A percentile compares a stretch with the other conserved stretches of the same genome.
Evolutionary conservation across 1,284 basidiomycete genomes (phyloP).

Genomic region (Microbotryomycetes sp.): DNA sequence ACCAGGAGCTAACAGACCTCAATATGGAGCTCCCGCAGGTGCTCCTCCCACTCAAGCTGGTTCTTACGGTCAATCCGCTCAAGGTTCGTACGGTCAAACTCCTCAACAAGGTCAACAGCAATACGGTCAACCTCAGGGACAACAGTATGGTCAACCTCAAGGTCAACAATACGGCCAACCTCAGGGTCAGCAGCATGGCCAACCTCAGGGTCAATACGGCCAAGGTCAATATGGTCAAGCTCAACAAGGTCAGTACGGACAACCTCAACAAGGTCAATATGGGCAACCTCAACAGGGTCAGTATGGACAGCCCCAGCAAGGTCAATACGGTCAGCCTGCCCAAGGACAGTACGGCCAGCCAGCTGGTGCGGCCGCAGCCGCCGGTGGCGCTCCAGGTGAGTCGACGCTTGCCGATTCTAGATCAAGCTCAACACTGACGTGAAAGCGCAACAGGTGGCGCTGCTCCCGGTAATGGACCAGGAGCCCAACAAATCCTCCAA

Average conservation of each 20-base stretch:
- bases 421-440: not conserved
- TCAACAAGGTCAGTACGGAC: not conserved
- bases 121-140: slow-evolving; percentile 2
- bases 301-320: slow-evolving; percentile 5
- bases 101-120: slow-evolving; percentile 20
- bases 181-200: not conserved
- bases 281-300: slow-evolving; percentile 3
- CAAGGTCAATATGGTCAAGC: not conserved
- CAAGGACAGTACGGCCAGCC: slow-evolving; percentile 11
- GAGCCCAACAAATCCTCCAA: slow-evolving; percentile 10
- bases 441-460: not conserved
- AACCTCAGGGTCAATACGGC: not conserved
- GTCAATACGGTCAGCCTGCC: slow-evolving; percentile 4
- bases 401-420: too few species aligned
- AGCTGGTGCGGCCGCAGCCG: not conserved
- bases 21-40: slow-evolving; percentile 37
- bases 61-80: slow-evolving; percentile 28
- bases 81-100: slow-evolving; percentile 17
- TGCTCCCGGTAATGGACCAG: not conserved
- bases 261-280: not conserved
- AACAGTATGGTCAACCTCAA: slow-evolving; percentile 19
- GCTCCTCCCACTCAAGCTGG: slow-evolving; percentile 1
- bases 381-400: too few species aligned
- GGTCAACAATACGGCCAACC: not conserved
- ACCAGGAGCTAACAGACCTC: slow-evolving; percentile 5